Conservation (phyloP, 2,329 filamentous ascomycete species). For the Apiospora pterosperma region DNA sequence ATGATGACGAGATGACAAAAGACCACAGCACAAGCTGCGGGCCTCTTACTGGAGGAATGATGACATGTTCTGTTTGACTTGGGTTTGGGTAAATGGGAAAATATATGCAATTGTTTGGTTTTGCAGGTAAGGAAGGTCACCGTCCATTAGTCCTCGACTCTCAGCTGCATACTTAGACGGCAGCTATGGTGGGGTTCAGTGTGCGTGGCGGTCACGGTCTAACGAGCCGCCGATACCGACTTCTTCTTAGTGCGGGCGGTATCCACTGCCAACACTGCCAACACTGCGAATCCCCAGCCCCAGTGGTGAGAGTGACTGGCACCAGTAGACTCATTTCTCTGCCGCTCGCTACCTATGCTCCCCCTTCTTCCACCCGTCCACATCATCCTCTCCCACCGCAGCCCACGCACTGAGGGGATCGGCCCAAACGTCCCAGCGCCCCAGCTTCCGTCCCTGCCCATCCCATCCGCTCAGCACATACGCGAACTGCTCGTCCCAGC, state of each 20-base stretch:
- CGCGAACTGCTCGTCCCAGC: constrained; percentile 12
- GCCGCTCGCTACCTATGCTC: constrained; percentile 6
- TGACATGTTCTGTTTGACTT: neutral
- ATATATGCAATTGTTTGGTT: neutral
- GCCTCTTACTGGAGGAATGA: constrained; percentile 40
- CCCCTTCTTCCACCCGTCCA: constrained; percentile 9
- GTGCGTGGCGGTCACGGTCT: neutral
- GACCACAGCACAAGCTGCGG: constrained; percentile 53
- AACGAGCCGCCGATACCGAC: neutral
- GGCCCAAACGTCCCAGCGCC: constrained; percentile 11
- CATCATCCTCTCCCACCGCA: constrained; percentile 6
- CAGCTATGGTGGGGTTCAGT: neutral
- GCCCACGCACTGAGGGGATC: constrained; percentile 12
- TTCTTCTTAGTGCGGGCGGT: neutral
- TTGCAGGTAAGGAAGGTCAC: neutral
- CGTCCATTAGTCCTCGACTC: neutral
- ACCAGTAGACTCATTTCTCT: no score
- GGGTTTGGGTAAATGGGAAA: neutral
- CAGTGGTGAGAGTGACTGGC: no score
- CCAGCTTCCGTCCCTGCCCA: constrained; percentile 3
- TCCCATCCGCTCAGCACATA: constrained; percentile 11
- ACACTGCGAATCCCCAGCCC: neutral
- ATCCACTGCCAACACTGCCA: neutral
- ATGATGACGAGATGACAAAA: constrained; percentile 22
- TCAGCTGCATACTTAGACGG: neutral